Conservation (phyloP, 2,329 filamentous ascomycete species). For the Verticillium longisporum region DNA sequence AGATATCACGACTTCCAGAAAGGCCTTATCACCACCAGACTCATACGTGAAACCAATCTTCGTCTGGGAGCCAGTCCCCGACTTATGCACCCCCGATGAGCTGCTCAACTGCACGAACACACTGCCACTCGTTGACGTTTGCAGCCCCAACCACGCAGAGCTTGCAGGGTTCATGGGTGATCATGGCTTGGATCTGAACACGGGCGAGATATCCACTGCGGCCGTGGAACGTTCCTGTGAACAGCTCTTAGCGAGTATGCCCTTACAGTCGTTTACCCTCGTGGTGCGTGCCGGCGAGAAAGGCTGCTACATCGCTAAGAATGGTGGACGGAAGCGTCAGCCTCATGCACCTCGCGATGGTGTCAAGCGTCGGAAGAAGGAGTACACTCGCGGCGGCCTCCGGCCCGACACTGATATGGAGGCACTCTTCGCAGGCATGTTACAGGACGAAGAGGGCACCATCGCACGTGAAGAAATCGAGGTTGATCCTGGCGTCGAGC, state of each 20-base stretch:
- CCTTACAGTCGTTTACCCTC: conserved; percentile 56
- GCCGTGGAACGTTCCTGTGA: conserved; percentile 54
- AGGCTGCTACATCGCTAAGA: conserved; percentile 60
- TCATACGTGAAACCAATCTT: conserved; percentile 58
- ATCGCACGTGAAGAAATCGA: conserved; percentile 52
- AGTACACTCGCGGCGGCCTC: conserved; percentile 42
- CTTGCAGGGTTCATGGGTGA: conserved; percentile 78
- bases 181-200: conserved; percentile 44
- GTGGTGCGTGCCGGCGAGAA: conserved; percentile 66
- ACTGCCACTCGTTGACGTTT: conserved; percentile 54
- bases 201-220: conserved; percentile 43
- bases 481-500: conserved; percentile 57
- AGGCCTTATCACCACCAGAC: conserved; percentile 25
- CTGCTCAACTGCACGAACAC: conserved; percentile 58
- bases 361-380: conserved; percentile 33
- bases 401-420: conserved; percentile 57
- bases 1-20: conserved; percentile 57
- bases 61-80: conserved; percentile 93
- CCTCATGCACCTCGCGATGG: conserved; percentile 14
- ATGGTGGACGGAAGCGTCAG: conserved; percentile 44
- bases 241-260: conserved; percentile 57
- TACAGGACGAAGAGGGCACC: conserved; percentile 45
- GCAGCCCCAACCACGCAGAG: conserved; percentile 80
- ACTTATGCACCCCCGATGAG: conserved; percentile 69
- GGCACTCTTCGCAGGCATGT: conserved; percentile 51